A percentile compares a stretch with the other conserved stretches of the same genome.
phyloP scores from a whole-genome alignment of 2,329 filamentous ascomycete genomes.

The Fusarium caatingaense region DNA sequence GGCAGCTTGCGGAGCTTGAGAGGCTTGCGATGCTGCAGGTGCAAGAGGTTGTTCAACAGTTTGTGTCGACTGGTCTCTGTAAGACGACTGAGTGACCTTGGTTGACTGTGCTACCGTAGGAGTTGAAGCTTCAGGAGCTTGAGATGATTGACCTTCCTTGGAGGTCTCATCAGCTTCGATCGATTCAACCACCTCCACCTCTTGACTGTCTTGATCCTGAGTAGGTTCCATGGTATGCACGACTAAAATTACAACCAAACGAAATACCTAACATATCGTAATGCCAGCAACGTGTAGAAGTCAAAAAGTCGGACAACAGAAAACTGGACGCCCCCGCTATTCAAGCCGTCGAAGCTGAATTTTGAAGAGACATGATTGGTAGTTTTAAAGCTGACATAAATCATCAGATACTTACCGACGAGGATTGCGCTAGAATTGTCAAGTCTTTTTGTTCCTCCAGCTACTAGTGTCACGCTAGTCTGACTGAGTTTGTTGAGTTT shows the following conservation, averaged over 20 bases:
- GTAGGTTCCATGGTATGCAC: background rate
- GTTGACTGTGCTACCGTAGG: no score
- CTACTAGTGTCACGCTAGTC: slow-evolving; percentile 1
- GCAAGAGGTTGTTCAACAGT: no score
- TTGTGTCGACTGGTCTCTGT: no score
- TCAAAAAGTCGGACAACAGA: background rate
- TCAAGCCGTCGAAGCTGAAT: background rate
- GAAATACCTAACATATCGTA: background rate
- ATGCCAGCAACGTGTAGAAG: background rate
- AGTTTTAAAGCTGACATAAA: background rate
- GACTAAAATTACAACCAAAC: background rate
- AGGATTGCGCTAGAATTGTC: no score
- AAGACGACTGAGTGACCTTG: no score
- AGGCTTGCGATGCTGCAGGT: no score
- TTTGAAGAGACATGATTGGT: background rate
- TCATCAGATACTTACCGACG: no score
- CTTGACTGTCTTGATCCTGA: background rate
- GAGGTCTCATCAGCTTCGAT: background rate
- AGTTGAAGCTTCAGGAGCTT: no score
- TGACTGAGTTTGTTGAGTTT: slow-evolving; percentile 14
- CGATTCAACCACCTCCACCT: background rate
- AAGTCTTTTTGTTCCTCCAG: background rate
- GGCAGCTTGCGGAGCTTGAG: background rate
- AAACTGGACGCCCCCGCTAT: background rate
- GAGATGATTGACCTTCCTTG: background rate